phyloP scores from a whole-genome alignment of 148 eudicot genomes.

The Vaccinium vitisidaea region DNA sequence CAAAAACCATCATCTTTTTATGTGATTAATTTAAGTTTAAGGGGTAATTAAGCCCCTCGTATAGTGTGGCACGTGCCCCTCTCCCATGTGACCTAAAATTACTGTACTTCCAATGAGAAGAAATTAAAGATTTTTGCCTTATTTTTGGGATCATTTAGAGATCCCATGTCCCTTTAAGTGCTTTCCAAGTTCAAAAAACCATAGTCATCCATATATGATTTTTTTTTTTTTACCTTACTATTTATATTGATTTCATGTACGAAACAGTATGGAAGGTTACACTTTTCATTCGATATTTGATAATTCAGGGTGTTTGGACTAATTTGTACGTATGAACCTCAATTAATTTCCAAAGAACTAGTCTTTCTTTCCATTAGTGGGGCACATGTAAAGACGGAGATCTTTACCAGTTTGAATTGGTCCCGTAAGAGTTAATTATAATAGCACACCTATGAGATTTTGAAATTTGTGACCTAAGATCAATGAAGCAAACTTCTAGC shows the following conservation, averaged over 20 bases:
- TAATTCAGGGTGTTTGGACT: background rate
- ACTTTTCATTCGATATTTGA: background rate
- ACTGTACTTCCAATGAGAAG: conserved; percentile 19
- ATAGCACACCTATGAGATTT: background rate
- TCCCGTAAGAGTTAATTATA: background rate
- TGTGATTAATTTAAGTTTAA: conserved; percentile 18
- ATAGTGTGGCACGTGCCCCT: conserved; percentile 22
- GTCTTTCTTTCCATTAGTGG: background rate
- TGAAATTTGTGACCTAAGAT: background rate
- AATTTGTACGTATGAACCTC: background rate
- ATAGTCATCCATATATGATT: background rate
- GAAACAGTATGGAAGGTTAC: background rate
- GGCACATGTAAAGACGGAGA: background rate
- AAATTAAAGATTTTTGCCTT: conserved; percentile 14
- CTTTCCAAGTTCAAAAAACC: conserved; percentile 5
- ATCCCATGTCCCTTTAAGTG: conserved; percentile 27
- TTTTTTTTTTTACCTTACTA: background rate
- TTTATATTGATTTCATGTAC: background rate
- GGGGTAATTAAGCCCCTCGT: conserved; percentile 21
- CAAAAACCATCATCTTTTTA: conserved; percentile 12
- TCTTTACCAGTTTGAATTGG: background rate
- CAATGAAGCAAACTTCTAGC: background rate
- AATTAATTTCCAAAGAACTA: background rate
- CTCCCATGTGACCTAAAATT: conserved; percentile 18
- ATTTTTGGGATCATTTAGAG: conserved; percentile 26